Evolutionary conservation across 228 moss, liverwort and hornwort species (phyloP), one percentile per base, ranked within the genome.

Genomic region (Sphagnum magellanicum): DNA sequence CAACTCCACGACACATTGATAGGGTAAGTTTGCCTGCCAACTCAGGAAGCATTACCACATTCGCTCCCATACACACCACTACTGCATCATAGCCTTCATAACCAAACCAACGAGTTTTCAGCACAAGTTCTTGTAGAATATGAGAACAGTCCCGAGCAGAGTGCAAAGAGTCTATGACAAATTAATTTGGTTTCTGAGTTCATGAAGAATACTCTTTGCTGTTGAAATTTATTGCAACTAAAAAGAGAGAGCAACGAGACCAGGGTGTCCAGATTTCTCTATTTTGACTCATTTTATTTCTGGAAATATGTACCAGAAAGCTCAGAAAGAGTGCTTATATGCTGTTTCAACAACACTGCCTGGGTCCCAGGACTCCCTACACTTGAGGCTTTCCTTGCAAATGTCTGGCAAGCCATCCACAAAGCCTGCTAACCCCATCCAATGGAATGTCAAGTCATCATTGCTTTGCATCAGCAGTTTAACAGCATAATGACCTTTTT

Each of bases 31-130:
- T 94, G 50, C 81, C 81, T 50, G 66, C 73, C 68, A 98, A 81
- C 81, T 98, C 94, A 15, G 90, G 90, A 16, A 98, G 81, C 61
- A 89, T 66, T 63, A 67, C 74, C 1, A 89, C 90, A 74, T 92
- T 90, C 46, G 94, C 90, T 72, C 98, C 98, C 52, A 83, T 72
- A 84, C 98, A 98, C 53, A 98, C 88, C 61, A 98, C 79, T 65
- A 92, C 94, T 58, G 90, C 83, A 67, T 98, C 92, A 58, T 87
- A 98, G 46, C 81, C 79, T 72, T 75, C 93, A 80, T 84, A 57
- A 46, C 8, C 70, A 60, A 13, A 47, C 10, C 5, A 68, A 10
- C 51, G 0, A 46, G 50, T 59, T 11, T 11, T 59, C 12, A 11
- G 59, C 63, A 17, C 65, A 68, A 49, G 59, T 48, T 61, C 52